phyloP scores from a whole-genome alignment of 2,329 filamentous ascomycete species.

The Shiraia bambusicola region DNA sequence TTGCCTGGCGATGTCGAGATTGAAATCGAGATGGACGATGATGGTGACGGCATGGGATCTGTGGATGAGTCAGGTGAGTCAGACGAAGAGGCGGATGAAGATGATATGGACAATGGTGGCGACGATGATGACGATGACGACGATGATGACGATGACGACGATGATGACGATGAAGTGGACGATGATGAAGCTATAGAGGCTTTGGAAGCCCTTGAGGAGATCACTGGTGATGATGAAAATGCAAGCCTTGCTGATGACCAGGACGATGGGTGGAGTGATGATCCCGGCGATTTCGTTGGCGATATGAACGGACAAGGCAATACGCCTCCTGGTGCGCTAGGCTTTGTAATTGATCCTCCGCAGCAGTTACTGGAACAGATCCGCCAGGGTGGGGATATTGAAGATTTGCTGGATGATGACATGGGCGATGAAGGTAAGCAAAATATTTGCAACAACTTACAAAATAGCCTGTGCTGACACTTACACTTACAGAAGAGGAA shows the following conservation, averaged over 20 bases:
- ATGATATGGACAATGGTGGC: constrained; percentile 54
- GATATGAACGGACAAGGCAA: constrained; percentile 56
- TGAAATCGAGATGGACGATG: constrained; percentile 80
- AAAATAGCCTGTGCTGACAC: constrained; percentile 36
- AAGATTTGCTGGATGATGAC: constrained; percentile 59
- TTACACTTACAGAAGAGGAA: constrained; percentile 51
- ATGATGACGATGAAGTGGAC: constrained; percentile 37
- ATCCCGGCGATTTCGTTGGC: constrained; percentile 48
- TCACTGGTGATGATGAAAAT: constrained; percentile 52
- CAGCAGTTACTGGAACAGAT: constrained; percentile 42
- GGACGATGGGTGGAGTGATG: constrained; percentile 49
- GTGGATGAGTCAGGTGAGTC: constrained; percentile 57
- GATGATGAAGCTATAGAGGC: constrained; percentile 47
- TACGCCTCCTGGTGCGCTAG: constrained; percentile 47
- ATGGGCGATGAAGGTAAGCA: constrained; percentile 62
- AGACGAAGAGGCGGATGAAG: constrained; percentile 48
- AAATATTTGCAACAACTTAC: neutral
- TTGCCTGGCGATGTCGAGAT: constrained; percentile 69
- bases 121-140: constrained; percentile 52
- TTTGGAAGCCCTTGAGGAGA: constrained; percentile 46
- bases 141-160: constrained; percentile 46
- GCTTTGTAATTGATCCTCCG: constrained; percentile 42
- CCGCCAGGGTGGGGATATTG: constrained; percentile 51
- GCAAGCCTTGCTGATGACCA: constrained; percentile 46
- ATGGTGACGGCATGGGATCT: constrained; percentile 59